Evolutionary conservation across 1,284 basidiomycete genomes (phyloP).

Genomic region (Serendipita sp.): DNA sequence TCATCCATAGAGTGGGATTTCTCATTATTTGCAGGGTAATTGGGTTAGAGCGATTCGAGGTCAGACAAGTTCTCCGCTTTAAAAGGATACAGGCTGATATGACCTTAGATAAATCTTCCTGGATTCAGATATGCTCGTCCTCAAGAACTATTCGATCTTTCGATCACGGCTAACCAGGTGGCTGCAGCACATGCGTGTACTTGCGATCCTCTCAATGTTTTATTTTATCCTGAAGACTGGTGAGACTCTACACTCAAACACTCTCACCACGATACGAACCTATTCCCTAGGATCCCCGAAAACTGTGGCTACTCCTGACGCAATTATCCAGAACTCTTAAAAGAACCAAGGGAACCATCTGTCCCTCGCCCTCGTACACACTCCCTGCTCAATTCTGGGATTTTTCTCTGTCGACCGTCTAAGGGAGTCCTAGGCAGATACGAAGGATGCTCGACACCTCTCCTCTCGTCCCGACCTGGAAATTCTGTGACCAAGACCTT

Average conservation of each 20-base stretch:
- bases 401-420: constrained; percentile 78
- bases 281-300: constrained; percentile 54
- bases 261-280: too few species aligned
- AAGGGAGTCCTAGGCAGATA: constrained; percentile 35
- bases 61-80: constrained; percentile 22
- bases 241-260: constrained; percentile 23
- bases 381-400: constrained; percentile 74
- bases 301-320: constrained; percentile 76
- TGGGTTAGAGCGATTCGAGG: constrained; percentile 62
- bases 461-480: constrained; percentile 52
- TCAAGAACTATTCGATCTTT: constrained; percentile 70
- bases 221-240: constrained; percentile 86
- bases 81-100: not conserved
- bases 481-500: constrained; percentile 88
- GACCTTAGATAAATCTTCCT: constrained; percentile 60
- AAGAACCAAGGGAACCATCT: constrained; percentile 32
- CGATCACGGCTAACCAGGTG: constrained; percentile 56
- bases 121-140: constrained; percentile 85
- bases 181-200: constrained; percentile 82
- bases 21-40: constrained; percentile 41
- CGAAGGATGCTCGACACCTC: constrained; percentile 51
- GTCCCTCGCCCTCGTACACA: constrained; percentile 52
- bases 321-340: constrained; percentile 34
- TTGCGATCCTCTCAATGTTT: constrained; percentile 76
- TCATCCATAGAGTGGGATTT: not conserved